Base-by-base conservation (phyloP, 2,329 filamentous ascomycete genomes). In the Fulvia fulva region DNA sequence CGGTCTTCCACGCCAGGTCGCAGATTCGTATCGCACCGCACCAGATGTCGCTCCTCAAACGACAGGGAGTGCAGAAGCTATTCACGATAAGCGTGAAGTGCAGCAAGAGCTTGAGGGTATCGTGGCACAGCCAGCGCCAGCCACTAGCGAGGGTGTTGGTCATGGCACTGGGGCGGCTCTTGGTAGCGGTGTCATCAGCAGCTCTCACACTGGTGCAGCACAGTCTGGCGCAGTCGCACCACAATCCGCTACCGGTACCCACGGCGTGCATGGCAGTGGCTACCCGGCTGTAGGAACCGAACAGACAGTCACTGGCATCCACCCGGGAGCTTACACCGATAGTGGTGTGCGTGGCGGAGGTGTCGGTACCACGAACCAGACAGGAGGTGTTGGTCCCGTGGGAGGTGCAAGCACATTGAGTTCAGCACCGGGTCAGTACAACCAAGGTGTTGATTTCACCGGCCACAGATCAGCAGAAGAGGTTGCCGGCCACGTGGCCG, bases 381-480 rank as follows among this genome's bases (percentile, higher is more conserved):
- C 47, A 3, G 47, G 47, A 5, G n/a, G 26, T 32, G 26, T 32
- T 32, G 6, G 21, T 25, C 21, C 44, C 14, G 12, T 14, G 3
- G 44, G 19, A 9, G 21, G 5, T 25, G 21, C 44, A 25, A 26
- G 44, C 21, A 47, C 37, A 41, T n/a, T n/a, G 44, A 12, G 21
- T 21, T 25, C 25, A 12, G 44, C 14, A n/a, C 5, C 16, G 19
- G 37, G 37, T n/a, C 37, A 32, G 28, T 32, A 32, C 28, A 44
- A 44, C 21, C 16, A 23, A 47, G 44, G 44, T 47, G 21, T 19
- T 23, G 47, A 50, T 12, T 50, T 50, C 47, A 32, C 25, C 5
- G 47, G 47, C n/a, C 47, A 50, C 26, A n/a, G 47, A 14, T 28
- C 47, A 23, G 47, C 47, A 50, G 47, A 50, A 7, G 47, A 50